These are phyloP conservation scores for Xylariaceae sp. DNA, from an alignment of 2,329 filamentous ascomycete genomes.

Conservation along the genomic window DNA sequence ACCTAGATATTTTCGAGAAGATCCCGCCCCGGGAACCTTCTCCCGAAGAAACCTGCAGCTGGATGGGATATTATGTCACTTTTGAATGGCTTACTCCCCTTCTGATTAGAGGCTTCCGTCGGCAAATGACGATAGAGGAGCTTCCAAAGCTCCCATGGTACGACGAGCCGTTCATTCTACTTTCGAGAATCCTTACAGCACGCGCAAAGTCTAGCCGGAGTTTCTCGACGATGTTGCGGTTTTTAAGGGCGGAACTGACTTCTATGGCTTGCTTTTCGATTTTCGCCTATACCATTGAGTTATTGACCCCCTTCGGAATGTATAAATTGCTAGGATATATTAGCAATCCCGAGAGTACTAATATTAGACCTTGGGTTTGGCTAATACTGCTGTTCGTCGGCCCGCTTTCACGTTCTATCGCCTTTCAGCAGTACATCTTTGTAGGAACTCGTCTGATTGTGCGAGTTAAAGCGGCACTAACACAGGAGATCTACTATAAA, in stretches of 20 bases:
- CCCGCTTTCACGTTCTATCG: conserved; percentile 54
- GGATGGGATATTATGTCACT: conserved; percentile 58
- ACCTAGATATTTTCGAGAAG: conserved; percentile 48
- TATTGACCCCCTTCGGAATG: conserved; percentile 60
- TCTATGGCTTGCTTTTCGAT: conserved; percentile 54
- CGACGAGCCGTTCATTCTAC: conserved; percentile 58
- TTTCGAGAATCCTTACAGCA: conserved; percentile 52
- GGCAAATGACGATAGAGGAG: conserved; percentile 54
- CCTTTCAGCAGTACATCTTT: conserved; percentile 65
- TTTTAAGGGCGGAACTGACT: conserved; percentile 50
- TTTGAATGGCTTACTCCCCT: conserved; percentile 59
- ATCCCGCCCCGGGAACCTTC: conserved; percentile 49
- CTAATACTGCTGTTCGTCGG: conserved; percentile 60
- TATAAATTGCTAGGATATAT: conserved; percentile 61
- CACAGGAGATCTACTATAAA: conserved; percentile 64
- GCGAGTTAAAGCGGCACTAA: conserved; percentile 62
- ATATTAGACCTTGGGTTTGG: conserved; percentile 59
- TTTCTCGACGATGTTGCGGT: conserved; percentile 53
- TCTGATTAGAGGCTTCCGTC: conserved; percentile 54
- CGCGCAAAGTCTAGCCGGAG: conserved; percentile 53
- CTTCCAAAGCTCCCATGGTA: conserved; percentile 61
- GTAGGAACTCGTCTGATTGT: conserved; percentile 62
- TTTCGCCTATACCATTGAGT: conserved; percentile 51
- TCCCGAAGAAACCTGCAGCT: conserved; percentile 61
- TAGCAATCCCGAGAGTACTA: conserved; percentile 51